These are phyloP conservation scores for Xylaria flabelliformis DNA, from an alignment of 495 filamentous ascomycete species.

Conservation along the genomic window DNA sequence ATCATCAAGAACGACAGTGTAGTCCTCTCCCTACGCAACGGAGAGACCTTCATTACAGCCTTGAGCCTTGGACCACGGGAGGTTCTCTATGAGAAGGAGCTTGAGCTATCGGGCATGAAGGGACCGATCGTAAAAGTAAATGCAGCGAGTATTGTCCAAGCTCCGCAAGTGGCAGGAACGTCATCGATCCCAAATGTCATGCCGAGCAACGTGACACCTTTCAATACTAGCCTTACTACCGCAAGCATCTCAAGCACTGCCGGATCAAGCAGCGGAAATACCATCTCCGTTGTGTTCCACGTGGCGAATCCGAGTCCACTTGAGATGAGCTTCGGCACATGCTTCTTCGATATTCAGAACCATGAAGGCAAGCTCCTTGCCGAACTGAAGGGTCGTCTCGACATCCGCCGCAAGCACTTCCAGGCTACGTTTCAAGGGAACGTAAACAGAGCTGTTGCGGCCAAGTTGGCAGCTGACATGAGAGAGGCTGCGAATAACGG, in stretches of 20 bases:
- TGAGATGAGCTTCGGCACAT: slow-evolving; percentile 43
- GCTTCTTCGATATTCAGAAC: slow-evolving; percentile 38
- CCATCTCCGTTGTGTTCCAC: slow-evolving; percentile 27
- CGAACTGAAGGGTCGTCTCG: slow-evolving; percentile 36
- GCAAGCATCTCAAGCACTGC: neutral
- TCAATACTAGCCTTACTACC: slow-evolving; percentile 2
- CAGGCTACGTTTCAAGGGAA: slow-evolving; percentile 27
- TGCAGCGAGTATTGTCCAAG: slow-evolving; percentile 1
- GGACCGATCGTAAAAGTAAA: slow-evolving; percentile 30
- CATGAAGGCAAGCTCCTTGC: slow-evolving; percentile 32
- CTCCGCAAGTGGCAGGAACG: neutral
- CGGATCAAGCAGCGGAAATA: neutral
- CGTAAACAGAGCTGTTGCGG: slow-evolving; percentile 25
- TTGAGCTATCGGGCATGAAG: slow-evolving; percentile 37
- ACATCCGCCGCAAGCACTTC: slow-evolving; percentile 30
- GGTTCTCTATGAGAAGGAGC: slow-evolving; percentile 38
- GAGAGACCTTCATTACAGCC: slow-evolving; percentile 29
- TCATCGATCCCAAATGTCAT: neutral
- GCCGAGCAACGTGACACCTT: neutral
- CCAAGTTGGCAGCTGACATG: slow-evolving; percentile 20
- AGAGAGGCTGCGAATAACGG: neutral
- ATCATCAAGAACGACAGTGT: slow-evolving; percentile 27
- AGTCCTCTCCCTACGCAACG: slow-evolving; percentile 38
- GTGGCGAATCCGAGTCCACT: slow-evolving; percentile 39
- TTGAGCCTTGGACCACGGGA: slow-evolving; percentile 23